Conservation (phyloP, 2,329 filamentous ascomycete species). For the Onygenales sp. region DNA sequence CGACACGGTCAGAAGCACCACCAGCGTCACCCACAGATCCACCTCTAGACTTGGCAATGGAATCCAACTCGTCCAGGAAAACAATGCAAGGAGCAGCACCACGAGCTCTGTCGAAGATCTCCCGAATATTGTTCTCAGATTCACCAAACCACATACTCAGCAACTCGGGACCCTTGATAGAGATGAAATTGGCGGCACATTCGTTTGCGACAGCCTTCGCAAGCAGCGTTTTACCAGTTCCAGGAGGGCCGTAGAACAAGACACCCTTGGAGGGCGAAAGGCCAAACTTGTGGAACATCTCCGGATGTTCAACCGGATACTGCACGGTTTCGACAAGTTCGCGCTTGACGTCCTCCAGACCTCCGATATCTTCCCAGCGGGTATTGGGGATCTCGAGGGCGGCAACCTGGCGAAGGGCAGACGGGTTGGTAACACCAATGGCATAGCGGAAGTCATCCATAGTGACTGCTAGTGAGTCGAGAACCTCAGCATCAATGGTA, state of each 20-base stretch:
- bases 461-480: slow-evolving; percentile 95
- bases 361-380: slow-evolving; percentile 99
- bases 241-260: slow-evolving; percentile 94
- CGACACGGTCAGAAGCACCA: slow-evolving; percentile 96
- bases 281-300: slow-evolving; percentile 99
- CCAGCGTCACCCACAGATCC: slow-evolving; percentile 93
- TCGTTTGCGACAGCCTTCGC: slow-evolving; percentile 99
- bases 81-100: slow-evolving; percentile 96
- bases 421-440: slow-evolving; percentile 95
- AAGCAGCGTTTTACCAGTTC: slow-evolving; percentile 99
- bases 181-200: slow-evolving; percentile 99
- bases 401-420: slow-evolving; percentile 93
- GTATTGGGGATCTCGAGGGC: slow-evolving; percentile 99
- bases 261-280: slow-evolving; percentile 97
- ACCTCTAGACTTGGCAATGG: slow-evolving; percentile 98
- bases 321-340: slow-evolving; percentile 98
- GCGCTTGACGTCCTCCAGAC: slow-evolving; percentile 95
- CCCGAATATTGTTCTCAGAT: slow-evolving; percentile 98
- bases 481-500: slow-evolving; percentile 95
- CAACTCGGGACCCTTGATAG: slow-evolving; percentile 94
- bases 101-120: slow-evolving; percentile 99
- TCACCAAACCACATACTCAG: slow-evolving; percentile 99
- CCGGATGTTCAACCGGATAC: slow-evolving; percentile 97
- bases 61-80: slow-evolving; percentile 97
- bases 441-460: slow-evolving; percentile 99